Percentiles rank a stretch among this genome's conserved stretches.
Evolutionary conservation across 2,329 filamentous ascomycete species (phyloP).

Genomic region (Biscogniauxia sp.): DNA sequence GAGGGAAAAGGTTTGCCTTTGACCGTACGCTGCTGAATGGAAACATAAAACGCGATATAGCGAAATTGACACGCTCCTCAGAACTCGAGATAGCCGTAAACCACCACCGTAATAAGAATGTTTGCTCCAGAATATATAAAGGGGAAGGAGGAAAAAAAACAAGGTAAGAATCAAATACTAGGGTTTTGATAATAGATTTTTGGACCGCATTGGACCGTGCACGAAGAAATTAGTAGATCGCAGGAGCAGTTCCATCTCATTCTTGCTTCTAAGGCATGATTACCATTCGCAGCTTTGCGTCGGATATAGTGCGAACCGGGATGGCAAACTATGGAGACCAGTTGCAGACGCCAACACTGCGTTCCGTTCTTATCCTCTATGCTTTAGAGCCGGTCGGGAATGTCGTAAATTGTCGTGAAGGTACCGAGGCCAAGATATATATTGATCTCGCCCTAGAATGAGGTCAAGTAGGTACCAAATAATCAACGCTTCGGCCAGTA

Average conservation of each 20-base stretch:
- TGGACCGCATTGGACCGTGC: background rate
- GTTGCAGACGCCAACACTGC: background rate
- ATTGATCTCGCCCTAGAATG: background rate
- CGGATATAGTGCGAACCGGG: background rate
- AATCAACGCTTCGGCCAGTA: background rate
- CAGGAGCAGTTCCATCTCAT: background rate
- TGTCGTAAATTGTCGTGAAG: background rate
- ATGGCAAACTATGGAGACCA: background rate
- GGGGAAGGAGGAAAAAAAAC: background rate
- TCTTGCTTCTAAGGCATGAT: background rate
- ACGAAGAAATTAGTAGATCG: background rate
- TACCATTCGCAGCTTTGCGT: background rate
- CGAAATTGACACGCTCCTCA: background rate
- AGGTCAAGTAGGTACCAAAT: background rate
- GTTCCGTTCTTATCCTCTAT: background rate
- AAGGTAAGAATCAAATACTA: background rate
- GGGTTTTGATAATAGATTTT: background rate
- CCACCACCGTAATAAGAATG: background rate
- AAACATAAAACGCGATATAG: background rate
- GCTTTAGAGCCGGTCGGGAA: background rate
- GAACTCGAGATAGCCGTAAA: background rate
- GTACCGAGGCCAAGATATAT: background rate
- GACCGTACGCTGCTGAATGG: background rate
- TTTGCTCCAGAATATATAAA: background rate
- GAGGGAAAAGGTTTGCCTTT: background rate